Evolutionary conservation across 352 stramenopile species (phyloP).

Genomic region (Phytophthora foliorum): DNA sequence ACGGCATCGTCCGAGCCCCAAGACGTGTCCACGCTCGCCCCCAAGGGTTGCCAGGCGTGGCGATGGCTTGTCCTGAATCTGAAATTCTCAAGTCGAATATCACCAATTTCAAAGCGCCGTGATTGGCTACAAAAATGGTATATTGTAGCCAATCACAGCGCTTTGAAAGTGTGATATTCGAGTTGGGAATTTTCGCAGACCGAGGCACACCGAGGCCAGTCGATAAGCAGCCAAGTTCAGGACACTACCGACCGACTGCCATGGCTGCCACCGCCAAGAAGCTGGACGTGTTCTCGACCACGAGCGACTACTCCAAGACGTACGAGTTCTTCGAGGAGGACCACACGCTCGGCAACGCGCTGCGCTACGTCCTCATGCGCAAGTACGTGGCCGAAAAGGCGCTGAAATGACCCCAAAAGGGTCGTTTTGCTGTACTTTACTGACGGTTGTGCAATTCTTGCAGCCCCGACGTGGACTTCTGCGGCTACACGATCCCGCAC

Average conservation of each 20-base stretch:
- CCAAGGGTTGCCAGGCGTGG: slow-evolving; percentile 9
- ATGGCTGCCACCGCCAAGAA: slow-evolving; percentile 66
- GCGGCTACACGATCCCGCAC: slow-evolving; percentile 96
- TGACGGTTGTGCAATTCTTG: slow-evolving; percentile 18
- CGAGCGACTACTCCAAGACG: slow-evolving; percentile 87
- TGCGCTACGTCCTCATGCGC: slow-evolving; percentile 94
- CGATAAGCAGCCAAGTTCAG: not conserved
- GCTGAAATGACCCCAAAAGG: not conserved
- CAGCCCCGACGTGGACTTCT: slow-evolving; percentile 94
- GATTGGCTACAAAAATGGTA: too few relatives aligned
- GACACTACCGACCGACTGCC: too few relatives aligned
- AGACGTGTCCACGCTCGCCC: slow-evolving; percentile 20
- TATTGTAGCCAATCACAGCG: too few relatives aligned
- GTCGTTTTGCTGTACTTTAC: not conserved
- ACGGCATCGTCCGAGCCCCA: slow-evolving; percentile 36
- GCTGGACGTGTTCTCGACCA: slow-evolving; percentile 84
- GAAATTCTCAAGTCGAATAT: too few relatives aligned
- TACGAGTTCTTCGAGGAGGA: slow-evolving; percentile 92
- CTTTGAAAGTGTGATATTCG: too few relatives aligned
- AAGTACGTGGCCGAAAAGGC: slow-evolving; percentile 58
- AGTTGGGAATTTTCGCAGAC: too few relatives aligned
- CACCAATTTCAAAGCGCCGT: too few relatives aligned
- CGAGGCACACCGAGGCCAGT: too few relatives aligned
- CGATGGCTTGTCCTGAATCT: too few relatives aligned
- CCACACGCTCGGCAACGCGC: slow-evolving; percentile 92